phyloP scores from a whole-genome alignment of 768 basidiomycete species.

The Calocybe indica region DNA sequence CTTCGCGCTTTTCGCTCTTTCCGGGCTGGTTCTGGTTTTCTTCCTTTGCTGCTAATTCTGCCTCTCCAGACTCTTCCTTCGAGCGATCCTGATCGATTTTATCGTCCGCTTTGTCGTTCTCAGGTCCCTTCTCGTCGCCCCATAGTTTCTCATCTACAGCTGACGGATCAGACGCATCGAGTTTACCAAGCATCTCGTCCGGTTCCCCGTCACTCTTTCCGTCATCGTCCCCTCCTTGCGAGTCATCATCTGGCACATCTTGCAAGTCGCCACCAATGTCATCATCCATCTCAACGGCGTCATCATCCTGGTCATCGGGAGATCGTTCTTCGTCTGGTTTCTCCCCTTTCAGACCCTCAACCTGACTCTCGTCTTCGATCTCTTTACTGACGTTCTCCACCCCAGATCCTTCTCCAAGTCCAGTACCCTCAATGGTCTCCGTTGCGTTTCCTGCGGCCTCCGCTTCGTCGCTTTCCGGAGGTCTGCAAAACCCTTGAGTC shows the following conservation, averaged over 20 bases:
- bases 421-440: slow-evolving; percentile 66
- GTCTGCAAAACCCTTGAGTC: slow-evolving; percentile 89
- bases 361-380: slow-evolving; percentile 93
- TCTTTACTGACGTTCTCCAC: slow-evolving; percentile 87
- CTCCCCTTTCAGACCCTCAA: slow-evolving; percentile 85
- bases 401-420: slow-evolving; percentile 85
- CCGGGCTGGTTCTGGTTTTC: slow-evolving; percentile 33
- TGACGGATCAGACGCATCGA: slow-evolving; percentile 78
- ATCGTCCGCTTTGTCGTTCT: slow-evolving; percentile 46
- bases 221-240: slow-evolving; percentile 45
- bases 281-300: slow-evolving; percentile 85
- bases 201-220: slow-evolving; percentile 54
- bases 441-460: slow-evolving; percentile 42
- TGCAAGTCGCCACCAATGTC: slow-evolving; percentile 87
- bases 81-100: slow-evolving; percentile 60
- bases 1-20: slow-evolving; percentile 24
- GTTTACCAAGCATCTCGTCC: slow-evolving; percentile 79
- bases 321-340: slow-evolving; percentile 38
- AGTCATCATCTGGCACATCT: slow-evolving; percentile 66
- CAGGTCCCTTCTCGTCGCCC: slow-evolving; percentile 74
- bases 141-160: slow-evolving; percentile 96
- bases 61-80: slow-evolving; percentile 36
- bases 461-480: slow-evolving; percentile 62
- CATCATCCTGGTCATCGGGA: slow-evolving; percentile 38
- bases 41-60: slow-evolving; percentile 82